phyloP scores from a whole-genome alignment of 179 eudicot genomes.

The Amaranthus tricolor region DNA sequence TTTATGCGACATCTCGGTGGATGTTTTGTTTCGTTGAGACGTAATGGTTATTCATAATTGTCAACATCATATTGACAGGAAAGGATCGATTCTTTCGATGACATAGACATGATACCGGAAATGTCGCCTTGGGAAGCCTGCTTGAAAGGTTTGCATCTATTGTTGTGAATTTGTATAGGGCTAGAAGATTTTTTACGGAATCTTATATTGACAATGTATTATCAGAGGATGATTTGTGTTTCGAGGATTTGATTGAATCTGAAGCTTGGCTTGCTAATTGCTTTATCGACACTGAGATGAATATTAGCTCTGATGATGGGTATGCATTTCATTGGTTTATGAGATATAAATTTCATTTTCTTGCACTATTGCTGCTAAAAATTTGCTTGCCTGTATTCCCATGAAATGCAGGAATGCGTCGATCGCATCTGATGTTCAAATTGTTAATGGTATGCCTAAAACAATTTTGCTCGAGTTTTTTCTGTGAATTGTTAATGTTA shows the following conservation, averaged over 20 bases:
- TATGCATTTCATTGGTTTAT: slow-evolving; percentile 26
- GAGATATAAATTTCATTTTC: background rate
- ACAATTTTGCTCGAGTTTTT: background rate
- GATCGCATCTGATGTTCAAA: slow-evolving; percentile 46
- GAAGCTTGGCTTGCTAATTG: slow-evolving; percentile 92
- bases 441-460: slow-evolving; percentile 45
- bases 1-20: background rate
- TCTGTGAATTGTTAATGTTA: background rate
- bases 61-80: slow-evolving; percentile 37
- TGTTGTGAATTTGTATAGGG: background rate
- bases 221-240: slow-evolving; percentile 42
- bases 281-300: slow-evolving; percentile 64
- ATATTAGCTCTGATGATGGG: slow-evolving; percentile 56
- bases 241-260: slow-evolving; percentile 59
- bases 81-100: slow-evolving; percentile 49
- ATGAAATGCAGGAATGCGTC: slow-evolving; percentile 42
- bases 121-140: slow-evolving; percentile 60
- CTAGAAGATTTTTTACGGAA: background rate
- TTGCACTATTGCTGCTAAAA: background rate
- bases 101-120: slow-evolving; percentile 47
- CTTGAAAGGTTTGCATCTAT: slow-evolving; percentile 57
- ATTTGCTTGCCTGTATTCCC: background rate
- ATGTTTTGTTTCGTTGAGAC: background rate
- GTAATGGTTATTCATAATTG: background rate
- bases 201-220: slow-evolving; percentile 12